Conservation (phyloP, 2,329 filamentous ascomycete species). For the Penicillium freii region DNA sequence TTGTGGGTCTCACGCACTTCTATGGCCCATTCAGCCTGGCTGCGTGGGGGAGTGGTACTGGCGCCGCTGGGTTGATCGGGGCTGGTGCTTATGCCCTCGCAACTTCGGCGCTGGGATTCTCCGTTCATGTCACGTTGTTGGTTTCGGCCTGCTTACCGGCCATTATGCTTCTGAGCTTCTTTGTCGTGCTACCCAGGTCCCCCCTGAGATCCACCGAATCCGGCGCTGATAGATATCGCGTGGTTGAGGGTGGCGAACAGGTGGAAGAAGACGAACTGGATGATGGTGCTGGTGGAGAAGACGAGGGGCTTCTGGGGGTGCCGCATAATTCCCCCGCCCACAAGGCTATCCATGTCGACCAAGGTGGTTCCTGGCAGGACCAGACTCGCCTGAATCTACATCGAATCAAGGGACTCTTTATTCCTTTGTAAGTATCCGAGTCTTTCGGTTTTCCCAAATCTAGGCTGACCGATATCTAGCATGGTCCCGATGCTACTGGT, state of each 20-base stretch:
- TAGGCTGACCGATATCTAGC: slow-evolving; percentile 33
- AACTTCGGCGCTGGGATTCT: slow-evolving; percentile 75
- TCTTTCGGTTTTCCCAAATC: background rate
- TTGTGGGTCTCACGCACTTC: slow-evolving; percentile 86
- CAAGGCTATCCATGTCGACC: slow-evolving; percentile 20
- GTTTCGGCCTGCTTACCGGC: slow-evolving; percentile 75
- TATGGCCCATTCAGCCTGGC: slow-evolving; percentile 85
- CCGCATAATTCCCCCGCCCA: slow-evolving; percentile 16
- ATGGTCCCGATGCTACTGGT: slow-evolving; percentile 92
- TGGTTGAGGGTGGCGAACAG: slow-evolving; percentile 47
- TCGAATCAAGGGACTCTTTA: slow-evolving; percentile 68
- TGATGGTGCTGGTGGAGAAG: slow-evolving; percentile 26
- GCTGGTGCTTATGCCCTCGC: slow-evolving; percentile 83
- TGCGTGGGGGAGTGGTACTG: slow-evolving; percentile 89
- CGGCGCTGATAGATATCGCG: slow-evolving; percentile 54
- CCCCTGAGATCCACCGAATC: slow-evolving; percentile 55
- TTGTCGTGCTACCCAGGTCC: slow-evolving; percentile 69
- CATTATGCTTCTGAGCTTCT: slow-evolving; percentile 82
- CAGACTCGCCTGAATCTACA: slow-evolving; percentile 55
- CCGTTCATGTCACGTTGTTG: slow-evolving; percentile 70
- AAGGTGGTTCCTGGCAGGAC: slow-evolving; percentile 27
- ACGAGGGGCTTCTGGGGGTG: slow-evolving; percentile 32
- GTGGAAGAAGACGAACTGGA: slow-evolving; percentile 36
- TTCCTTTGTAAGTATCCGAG: slow-evolving; percentile 58
- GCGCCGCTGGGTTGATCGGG: slow-evolving; percentile 81